phyloP scores from a whole-genome alignment of 371 early-diverging fungal genomes.

The Rhizomucor pusillus region DNA sequence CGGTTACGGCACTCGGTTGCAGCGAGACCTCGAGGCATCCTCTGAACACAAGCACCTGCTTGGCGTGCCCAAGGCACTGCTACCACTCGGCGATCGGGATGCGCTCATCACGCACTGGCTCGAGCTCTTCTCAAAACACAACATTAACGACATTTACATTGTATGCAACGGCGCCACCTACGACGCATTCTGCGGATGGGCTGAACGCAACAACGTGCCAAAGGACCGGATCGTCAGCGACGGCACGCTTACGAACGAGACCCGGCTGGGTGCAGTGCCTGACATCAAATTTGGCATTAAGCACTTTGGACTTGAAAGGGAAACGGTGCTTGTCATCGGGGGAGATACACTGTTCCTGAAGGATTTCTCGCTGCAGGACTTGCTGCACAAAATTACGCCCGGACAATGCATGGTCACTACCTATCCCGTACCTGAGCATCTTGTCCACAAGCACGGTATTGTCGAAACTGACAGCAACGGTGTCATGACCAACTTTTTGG shows the following conservation, averaged over 20 bases:
- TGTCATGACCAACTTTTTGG: conserved; percentile 46
- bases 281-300: conserved; percentile 53
- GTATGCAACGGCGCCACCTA: conserved; percentile 49
- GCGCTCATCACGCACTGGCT: conserved; percentile 55
- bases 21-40: conserved; percentile 35
- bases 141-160: conserved; percentile 31
- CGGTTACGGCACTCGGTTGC: conserved; percentile 59
- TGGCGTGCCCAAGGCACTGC: conserved; percentile 50
- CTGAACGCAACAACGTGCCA: conserved; percentile 35
- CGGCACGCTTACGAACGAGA: conserved; percentile 49
- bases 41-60: conserved; percentile 34
- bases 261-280: conserved; percentile 56
- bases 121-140: conserved; percentile 28
- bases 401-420: conserved; percentile 43
- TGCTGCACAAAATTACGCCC: conserved; percentile 9
- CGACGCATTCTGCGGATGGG: conserved; percentile 48
- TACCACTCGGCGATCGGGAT: conserved; percentile 47
- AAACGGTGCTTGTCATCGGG: conserved; percentile 53
- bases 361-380: conserved; percentile 41
- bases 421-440: conserved; percentile 39
- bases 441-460: conserved; percentile 57
- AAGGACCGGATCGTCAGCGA: conserved; percentile 50
- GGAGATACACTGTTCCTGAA: conserved; percentile 59
- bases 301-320: conserved; percentile 22
- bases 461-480: conserved; percentile 37